Evolutionary conservation across 192 early-diverging fungal genomes (phyloP), one percentile per base, ranked within the genome.

Genomic region (Rhizophagus clarus): DNA sequence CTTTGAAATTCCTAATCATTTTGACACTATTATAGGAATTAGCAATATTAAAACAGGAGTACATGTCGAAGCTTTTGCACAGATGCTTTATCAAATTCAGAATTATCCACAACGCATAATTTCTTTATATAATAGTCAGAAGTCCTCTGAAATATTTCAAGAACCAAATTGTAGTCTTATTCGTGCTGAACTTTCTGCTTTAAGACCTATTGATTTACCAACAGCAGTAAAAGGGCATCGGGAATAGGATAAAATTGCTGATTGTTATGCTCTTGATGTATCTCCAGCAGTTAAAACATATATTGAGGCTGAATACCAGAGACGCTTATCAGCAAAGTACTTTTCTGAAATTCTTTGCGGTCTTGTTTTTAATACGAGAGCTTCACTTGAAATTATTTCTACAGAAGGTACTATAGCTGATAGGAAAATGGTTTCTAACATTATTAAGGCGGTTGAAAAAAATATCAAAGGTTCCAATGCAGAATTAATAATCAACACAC

Each of bases 111-210:
- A 61, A 29, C 51, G 29, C 61, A 75, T 61, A 24, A 29, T 75
- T 75, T 75, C 74, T 61, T 56, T 75, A 14, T 75, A 75, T 61
- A 61, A 75, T 75, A 75, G 74, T 75, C 60, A 75, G 62, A 75
- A 60, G 61, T n/a, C 29, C 34, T 37, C 34, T 75, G 56, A 14
- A 7, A 75, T 75, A 31, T 75, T 75, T 26, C 60, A 75, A 75
- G 56, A 75, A 61, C 74, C 60, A 51, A 61, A 61, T 75, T 56
- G 56, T 61, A 28, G 61, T 31, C 56, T 75, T 28, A 75, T 75
- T 75, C 24, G 56, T 61, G 56, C 56, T 61, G 51, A 75, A 75
- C 74, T 75, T 32, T 75, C 74, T 12, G 56, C 56, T n/a, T 32
- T 75, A 14, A 75, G 74, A 75, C 74, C 74, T 75, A 56, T 22